Base-by-base conservation (phyloP, 352 stramenopile genomes). In the Pythium grandisporangium region DNA sequence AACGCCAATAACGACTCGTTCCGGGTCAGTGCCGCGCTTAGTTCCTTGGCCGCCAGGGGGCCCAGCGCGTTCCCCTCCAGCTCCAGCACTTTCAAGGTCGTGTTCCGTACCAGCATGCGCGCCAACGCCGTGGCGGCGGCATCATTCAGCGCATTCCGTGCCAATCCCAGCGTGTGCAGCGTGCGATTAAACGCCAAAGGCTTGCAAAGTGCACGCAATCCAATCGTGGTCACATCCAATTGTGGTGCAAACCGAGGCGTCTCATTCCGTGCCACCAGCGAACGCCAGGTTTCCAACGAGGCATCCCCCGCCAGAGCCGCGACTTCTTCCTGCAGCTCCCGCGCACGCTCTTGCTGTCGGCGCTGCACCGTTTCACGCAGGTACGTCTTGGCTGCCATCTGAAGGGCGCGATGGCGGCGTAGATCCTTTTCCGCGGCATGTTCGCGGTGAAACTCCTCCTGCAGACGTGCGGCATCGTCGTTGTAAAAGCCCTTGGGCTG, bases 401-500 rank as follows among this genome's bases (percentile, higher is more conserved):
- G 72, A 37, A 84, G 17, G 44, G 81, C 82, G 30, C 85, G 70
- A 32, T 78, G 60, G 45, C 78, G 65, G 26, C 77, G 65, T 27
- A 62, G 63, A 23, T 86, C 71, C 14, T 64, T 64, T 46, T 91
- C 77, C 2, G 69, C 66, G 20, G 55, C 58, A 53, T 88, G 70
- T 37, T 88, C 74, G 37, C 70, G 63, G 42, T 86, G 76, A 51
- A 86, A 85, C 45, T 85, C 71, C 22, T 91, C 74, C 41, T 91
- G 77, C 8, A 91, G 60, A n/a, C 74, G 69, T 24, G 65, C 63
- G 17, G 74, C 77, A 51, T 91, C 74, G 52, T 91, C 77, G 47
- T 88, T 91, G 60, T 83, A 91, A 37, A 88, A 91, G 11, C 72
- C 77, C 37, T 91, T 86, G 30, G 77, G 74, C 45, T 91, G 77